Base-by-base conservation (phyloP, 768 basidiomycete species). In the Naganishia friedmannii region DNA sequence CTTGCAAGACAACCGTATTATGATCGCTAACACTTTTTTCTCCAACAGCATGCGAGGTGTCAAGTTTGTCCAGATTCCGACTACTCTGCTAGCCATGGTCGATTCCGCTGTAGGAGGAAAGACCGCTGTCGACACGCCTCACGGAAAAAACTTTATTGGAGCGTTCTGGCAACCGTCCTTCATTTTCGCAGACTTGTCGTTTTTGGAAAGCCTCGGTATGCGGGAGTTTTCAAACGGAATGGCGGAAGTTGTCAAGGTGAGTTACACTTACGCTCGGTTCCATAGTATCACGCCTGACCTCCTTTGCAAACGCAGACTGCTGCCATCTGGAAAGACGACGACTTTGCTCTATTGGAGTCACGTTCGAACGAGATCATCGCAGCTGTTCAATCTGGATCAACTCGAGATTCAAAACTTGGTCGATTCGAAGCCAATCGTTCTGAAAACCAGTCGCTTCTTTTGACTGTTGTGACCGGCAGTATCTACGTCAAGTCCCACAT, bases 201-300 rank as follows among this genome's bases (percentile, higher is more conserved):
- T 96, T 85, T 86, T 99, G 68, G 92, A 93, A 77, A 93, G 92
- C 0, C 87, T 99, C 1, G 94, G 94, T 0, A 82, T 87, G 37
- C 85, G 95, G 66, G 96, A 98, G 80, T 92, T 98, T 72, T 90
- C 92, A n/a, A 98, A 98, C 77, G 95, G 96, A 45, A 95, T 99
- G 90, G 95, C 96, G 0, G 95, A 99, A 80, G 90, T 97, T 3
- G 88, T 98, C 78, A 99, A 99, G 60, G 60, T 45, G 12, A 63
- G 60, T 28, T 34, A 12, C 5, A 5, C 26, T 26, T 63, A 42
- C 13, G 29, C 19, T 42, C 15, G 28, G 26, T 58, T 67, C 66
- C 70, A 15, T 45, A 51, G 65, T 48, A 21, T 68, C n/a, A 54
- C 51, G 10, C 23, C 31, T 29, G n/a, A 66, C 28, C 17, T 51